A percentile compares a stretch with the other conserved stretches of the same genome.
These are phyloP conservation scores for Scenedesmus sp. DNA, from an alignment of 163 green algal species.

Conservation along the genomic window DNA sequence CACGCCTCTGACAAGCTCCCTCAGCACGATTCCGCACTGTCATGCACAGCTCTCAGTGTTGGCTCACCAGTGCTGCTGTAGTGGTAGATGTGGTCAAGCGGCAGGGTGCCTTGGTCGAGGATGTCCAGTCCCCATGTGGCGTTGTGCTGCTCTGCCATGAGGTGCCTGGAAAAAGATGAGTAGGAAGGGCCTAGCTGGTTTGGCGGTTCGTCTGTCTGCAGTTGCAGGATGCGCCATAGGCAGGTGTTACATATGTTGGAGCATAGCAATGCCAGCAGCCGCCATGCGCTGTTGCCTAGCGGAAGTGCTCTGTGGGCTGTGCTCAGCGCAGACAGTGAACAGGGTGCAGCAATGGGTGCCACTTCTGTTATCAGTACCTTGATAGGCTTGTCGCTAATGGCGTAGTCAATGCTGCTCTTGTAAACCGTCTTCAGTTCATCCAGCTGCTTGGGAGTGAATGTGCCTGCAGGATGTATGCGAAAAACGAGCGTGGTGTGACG, in stretches of 20 bases:
- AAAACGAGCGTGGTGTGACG: too few species aligned
- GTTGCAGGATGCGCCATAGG: neutral
- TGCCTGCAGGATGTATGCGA: neutral
- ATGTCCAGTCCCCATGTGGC: conserved; percentile 62
- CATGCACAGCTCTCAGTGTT: neutral
- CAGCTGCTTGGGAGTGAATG: conserved; percentile 46
- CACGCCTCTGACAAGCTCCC: too few species aligned
- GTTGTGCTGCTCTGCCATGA: conserved; percentile 21
- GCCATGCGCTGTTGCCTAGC: neutral
- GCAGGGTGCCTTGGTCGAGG: conserved; percentile 57
- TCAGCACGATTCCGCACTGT: too few species aligned
- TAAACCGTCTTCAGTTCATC: conserved; percentile 5
- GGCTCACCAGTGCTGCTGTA: conserved; percentile 55
- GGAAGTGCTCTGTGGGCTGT: neutral
- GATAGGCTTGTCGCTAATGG: conserved; percentile 34
- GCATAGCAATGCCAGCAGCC: too few species aligned
- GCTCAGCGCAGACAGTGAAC: too few species aligned
- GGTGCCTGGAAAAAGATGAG: neutral
- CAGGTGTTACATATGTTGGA: neutral
- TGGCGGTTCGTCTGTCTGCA: neutral
- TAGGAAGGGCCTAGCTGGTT: neutral
- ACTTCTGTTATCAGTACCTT: neutral
- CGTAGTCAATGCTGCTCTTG: conserved; percentile 45
- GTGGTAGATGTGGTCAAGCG: conserved; percentile 56
- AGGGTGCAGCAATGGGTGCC: too few species aligned